Evolutionary conservation across 495 filamentous ascomycete species (phyloP).

Genomic region (Apiosordaria backusii): DNA sequence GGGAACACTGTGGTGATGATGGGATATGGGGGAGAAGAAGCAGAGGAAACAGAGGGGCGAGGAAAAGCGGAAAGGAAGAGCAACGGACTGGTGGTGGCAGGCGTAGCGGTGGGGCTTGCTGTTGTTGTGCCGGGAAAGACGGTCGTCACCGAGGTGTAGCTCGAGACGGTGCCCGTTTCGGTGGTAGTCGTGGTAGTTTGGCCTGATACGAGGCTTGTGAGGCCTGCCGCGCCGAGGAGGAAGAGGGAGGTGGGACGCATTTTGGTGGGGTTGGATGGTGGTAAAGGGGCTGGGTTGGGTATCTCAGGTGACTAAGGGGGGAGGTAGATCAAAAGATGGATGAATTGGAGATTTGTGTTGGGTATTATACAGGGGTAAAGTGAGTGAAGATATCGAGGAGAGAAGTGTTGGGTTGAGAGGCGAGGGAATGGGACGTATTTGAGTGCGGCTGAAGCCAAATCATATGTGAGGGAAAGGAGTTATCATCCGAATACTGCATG

Average conservation of each 20-base stretch:
- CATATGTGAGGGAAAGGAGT: neutral
- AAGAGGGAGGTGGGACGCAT: constrained; percentile 18
- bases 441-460: neutral
- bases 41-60: neutral
- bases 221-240: constrained; percentile 5
- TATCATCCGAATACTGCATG: neutral
- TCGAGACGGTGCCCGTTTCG: constrained; percentile 48
- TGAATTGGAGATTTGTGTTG: neutral
- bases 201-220: constrained; percentile 11
- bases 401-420: neutral
- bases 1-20: neutral
- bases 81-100: constrained; percentile 1
- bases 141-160: neutral
- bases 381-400: neutral
- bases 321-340: neutral
- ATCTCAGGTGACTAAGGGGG: neutral
- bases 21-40: neutral
- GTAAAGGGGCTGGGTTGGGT: neutral
- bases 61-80: too few relatives aligned
- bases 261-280: neutral
- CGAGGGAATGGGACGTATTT: neutral
- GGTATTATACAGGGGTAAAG: neutral
- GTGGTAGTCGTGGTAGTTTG: constrained; percentile 59
- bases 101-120: neutral
- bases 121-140: constrained; percentile 3